Conservation (phyloP, 352 stramenopile species). For the Globisporangium perplexum region DNA sequence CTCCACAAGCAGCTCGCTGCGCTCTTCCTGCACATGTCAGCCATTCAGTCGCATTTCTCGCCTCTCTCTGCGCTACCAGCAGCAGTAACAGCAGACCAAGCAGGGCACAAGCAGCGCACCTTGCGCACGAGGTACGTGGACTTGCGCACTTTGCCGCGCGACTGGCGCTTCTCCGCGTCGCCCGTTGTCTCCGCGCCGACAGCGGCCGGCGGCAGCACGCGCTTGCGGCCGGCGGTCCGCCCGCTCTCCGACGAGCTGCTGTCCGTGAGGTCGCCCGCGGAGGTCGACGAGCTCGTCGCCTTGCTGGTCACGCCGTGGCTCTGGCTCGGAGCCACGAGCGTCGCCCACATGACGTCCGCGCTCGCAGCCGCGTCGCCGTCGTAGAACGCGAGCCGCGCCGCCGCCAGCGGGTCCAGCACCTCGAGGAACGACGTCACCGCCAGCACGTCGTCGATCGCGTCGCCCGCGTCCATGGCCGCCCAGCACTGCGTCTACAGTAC, state of each 20-base stretch:
- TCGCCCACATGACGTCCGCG: neutral
- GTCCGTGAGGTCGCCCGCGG: neutral
- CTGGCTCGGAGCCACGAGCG: neutral
- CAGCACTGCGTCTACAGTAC: too few species aligned
- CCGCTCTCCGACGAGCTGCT: neutral
- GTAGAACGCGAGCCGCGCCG: neutral
- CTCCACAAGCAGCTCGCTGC: conserved; percentile 24
- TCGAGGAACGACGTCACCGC: neutral
- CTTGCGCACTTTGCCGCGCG: conserved; percentile 22
- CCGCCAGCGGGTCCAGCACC: neutral
- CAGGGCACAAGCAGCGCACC: conserved; percentile 10
- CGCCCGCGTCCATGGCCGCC: too few species aligned
- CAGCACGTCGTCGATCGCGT: neutral
- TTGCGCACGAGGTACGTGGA: conserved; percentile 34
- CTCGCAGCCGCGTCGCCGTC: neutral
- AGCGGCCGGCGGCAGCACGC: neutral
- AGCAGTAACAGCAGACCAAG: neutral
- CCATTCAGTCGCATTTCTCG: too few species aligned
- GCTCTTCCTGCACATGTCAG: conserved; percentile 22
- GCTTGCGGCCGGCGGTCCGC: neutral
- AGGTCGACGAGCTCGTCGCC: too few species aligned
- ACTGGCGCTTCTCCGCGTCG: neutral
- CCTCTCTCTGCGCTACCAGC: neutral
- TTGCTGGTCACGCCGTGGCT: too few species aligned
- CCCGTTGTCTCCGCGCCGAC: too few species aligned